Evolutionary conservation across 1,139 yeast species (phyloP).

Genomic region (Hyphopichia khmerensis): DNA sequence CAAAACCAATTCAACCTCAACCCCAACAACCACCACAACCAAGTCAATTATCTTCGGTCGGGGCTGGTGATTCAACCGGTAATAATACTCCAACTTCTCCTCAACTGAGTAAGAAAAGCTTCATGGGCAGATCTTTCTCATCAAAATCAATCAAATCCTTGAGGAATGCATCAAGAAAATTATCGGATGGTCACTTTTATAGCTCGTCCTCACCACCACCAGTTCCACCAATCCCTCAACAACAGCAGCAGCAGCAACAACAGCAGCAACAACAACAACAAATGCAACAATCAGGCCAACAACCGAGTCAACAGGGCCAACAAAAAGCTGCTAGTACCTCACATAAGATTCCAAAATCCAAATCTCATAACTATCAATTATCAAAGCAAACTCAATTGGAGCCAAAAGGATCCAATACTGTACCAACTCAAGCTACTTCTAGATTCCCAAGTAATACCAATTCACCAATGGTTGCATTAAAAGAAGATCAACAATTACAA

Average conservation of each 20-base stretch:
- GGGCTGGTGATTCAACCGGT: neutral
- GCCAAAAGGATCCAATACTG: constrained; percentile 35
- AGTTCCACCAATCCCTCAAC: constrained; percentile 9
- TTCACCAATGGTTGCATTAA: constrained; percentile 5
- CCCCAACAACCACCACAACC: too few species aligned
- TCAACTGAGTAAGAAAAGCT: constrained; percentile 10
- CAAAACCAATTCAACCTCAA: neutral
- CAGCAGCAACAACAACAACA: neutral
- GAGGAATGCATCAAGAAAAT: constrained; percentile 21
- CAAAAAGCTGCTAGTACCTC: constrained; percentile 1
- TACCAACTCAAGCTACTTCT: constrained; percentile 36
- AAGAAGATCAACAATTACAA: neutral
- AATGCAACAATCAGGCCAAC: neutral
- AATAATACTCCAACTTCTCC: constrained; percentile 5
- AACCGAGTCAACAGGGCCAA: too few species aligned
- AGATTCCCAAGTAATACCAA: constrained; percentile 16
- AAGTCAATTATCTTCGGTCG: neutral
- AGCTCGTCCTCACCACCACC: constrained; percentile 17
- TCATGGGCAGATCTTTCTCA: constrained; percentile 40
- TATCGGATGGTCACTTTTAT: constrained; percentile 19
- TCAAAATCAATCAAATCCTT: constrained; percentile 40
- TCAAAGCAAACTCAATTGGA: constrained; percentile 22
- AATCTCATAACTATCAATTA: constrained; percentile 43
- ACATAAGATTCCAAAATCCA: constrained; percentile 40
- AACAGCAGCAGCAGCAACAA: neutral